phyloP scores from a whole-genome alignment of 805 yeast species.

The Starmera dryadoides region DNA sequence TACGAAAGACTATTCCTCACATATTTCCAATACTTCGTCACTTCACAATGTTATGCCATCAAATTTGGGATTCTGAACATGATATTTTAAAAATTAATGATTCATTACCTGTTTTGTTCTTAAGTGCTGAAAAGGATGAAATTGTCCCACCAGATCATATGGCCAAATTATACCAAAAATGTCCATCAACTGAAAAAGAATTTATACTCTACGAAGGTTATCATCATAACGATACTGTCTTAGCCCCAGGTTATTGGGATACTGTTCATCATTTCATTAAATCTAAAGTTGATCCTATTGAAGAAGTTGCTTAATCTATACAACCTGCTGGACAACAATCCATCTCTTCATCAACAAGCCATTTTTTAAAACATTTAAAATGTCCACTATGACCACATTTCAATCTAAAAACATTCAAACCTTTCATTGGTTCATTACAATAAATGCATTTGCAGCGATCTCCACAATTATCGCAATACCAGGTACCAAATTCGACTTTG shows the following conservation, averaged over 20 bases:
- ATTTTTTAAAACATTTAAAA: conserved; percentile 65
- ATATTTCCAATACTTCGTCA: conserved; percentile 61
- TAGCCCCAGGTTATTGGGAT: conserved; percentile 75
- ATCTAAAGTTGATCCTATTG: conserved; percentile 11
- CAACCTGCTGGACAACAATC: conserved; percentile 73
- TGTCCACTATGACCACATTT: conserved; percentile 89
- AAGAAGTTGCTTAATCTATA: neutral
- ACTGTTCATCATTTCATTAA: conserved; percentile 48
- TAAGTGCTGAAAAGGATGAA: conserved; percentile 76
- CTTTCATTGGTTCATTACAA: conserved; percentile 73
- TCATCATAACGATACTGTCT: conserved; percentile 77
- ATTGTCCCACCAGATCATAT: conserved; percentile 88
- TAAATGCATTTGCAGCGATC: conserved; percentile 43
- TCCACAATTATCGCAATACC: conserved; percentile 84
- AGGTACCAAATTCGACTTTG: conserved; percentile 50
- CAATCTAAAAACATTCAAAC: conserved; percentile 51
- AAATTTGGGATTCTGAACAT: conserved; percentile 75
- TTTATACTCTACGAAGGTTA: conserved; percentile 51
- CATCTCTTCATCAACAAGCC: conserved; percentile 65
- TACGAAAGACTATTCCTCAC: conserved; percentile 66
- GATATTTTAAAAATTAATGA: conserved; percentile 44
- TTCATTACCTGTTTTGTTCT: conserved; percentile 57
- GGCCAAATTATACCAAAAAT: conserved; percentile 46
- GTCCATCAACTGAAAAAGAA: conserved; percentile 43
- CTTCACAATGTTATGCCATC: conserved; percentile 58